phyloP scores from a whole-genome alignment of 2,329 filamentous ascomycete genomes.

The Endothia cerciana region DNA sequence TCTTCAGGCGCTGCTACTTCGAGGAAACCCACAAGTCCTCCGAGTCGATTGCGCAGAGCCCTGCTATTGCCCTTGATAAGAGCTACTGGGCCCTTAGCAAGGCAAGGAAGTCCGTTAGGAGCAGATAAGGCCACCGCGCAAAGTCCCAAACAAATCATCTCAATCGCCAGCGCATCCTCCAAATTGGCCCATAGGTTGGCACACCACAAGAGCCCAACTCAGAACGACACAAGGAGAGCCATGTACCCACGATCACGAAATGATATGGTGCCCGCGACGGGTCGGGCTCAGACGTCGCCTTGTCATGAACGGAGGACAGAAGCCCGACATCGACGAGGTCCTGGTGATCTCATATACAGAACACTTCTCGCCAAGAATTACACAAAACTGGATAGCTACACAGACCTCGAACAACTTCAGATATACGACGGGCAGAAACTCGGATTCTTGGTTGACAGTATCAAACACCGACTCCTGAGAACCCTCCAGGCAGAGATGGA shows the following conservation, averaged over 20 bases:
- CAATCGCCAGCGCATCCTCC: not conserved
- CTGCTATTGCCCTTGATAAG: not conserved
- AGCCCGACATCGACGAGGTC: not conserved
- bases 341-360: not conserved
- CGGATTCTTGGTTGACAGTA: not conserved
- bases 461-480: constrained; percentile 2
- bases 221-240: not conserved
- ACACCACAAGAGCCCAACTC: not conserved
- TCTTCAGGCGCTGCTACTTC: not conserved
- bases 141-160: not conserved
- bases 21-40: not conserved
- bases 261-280: not conserved
- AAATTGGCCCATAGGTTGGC: not conserved
- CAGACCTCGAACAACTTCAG: constrained; percentile 4
- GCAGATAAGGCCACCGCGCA: not conserved
- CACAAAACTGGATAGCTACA: not conserved
- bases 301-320: not conserved
- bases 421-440: not conserved
- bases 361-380: not conserved
- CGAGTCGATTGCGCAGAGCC: not conserved
- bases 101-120: not conserved
- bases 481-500: not conserved
- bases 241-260: not conserved
- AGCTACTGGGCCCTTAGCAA: not conserved
- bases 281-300: not conserved